Base-by-base conservation (phyloP, 495 filamentous ascomycete species). In the Aspergillus coremiiformis region DNA sequence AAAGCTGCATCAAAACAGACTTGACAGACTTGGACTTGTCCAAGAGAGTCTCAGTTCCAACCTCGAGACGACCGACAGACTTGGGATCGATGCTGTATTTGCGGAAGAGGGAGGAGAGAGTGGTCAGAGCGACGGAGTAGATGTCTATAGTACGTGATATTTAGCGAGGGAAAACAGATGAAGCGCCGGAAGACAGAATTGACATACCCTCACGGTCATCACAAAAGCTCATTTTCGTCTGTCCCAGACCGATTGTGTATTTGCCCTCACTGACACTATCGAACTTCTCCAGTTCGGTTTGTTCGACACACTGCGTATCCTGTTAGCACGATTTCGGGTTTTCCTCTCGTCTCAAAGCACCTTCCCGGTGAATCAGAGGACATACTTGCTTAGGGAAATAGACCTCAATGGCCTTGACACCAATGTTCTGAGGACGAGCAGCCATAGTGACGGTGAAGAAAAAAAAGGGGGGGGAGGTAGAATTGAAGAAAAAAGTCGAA, bases 21-120 rank as follows among this genome's bases (percentile, higher is more conserved):
- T 98, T 98, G 78, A 98, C 93, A 23, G 94, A 97, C 80, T 98
- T 98, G 60, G 93, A 97, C 81, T 98, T 98, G 80, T 98, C 93
- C 65, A 98, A 79, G 35, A 98, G 80, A 46, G 93, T 98, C 83
- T 98, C 93, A 47, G 93, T 98, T 64, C 93, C 93, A 59, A 98
- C 93, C 74, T 98, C 93, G 59, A 98, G 80, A 56, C 93, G 86
- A 49, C 93, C 93, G 63, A 98, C 87, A 52, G 85, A 83, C 69
- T 84, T 85, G 58, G 85, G 78, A 73, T 98, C 91, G 72, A 98
- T 85, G 62, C 84, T 84, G 83, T 96, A 96, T 67, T 96, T 97
- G 70, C 82, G 79, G 56, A 98, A 73, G 49, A 98, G 85, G 60
- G 86, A 90, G 57, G 90, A 90, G 59, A 89, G 78, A 52, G 84